phyloP scores from a whole-genome alignment of 2,329 filamentous ascomycete species.

The Botrytis tulipae region DNA sequence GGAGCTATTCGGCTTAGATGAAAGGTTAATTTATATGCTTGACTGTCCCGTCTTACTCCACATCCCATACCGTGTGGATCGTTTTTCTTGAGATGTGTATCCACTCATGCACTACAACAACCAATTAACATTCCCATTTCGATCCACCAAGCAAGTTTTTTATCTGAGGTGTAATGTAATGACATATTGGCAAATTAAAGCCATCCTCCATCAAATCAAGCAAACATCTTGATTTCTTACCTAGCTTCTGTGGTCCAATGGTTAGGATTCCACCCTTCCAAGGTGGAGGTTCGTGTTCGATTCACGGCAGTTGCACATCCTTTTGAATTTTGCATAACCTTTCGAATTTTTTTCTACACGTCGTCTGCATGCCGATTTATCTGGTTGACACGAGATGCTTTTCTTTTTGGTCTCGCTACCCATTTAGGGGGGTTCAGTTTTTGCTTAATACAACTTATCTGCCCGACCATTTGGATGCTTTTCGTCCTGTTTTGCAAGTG shows the following conservation, averaged over 20 bases:
- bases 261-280: constrained; percentile 21
- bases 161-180: accelerated
- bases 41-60: neutral
- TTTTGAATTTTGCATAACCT: no score
- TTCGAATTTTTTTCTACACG: neutral
- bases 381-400: neutral
- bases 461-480: neutral
- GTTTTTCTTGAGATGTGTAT: neutral
- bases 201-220: neutral
- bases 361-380: neutral
- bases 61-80: neutral
- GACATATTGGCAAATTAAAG: neutral
- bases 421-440: neutral
- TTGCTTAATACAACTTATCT: neutral
- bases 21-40: neutral
- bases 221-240: neutral
- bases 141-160: neutral
- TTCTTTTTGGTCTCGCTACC: neutral
- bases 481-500: neutral
- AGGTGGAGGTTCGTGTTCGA: constrained; percentile 20
- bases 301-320: constrained; percentile 11
- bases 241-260: constrained; percentile 17
- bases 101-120: neutral
- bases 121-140: neutral
- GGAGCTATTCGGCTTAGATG: neutral